Evolutionary conservation across 495 filamentous ascomycete species (phyloP).

Genomic region (Daldinia concentrica): DNA sequence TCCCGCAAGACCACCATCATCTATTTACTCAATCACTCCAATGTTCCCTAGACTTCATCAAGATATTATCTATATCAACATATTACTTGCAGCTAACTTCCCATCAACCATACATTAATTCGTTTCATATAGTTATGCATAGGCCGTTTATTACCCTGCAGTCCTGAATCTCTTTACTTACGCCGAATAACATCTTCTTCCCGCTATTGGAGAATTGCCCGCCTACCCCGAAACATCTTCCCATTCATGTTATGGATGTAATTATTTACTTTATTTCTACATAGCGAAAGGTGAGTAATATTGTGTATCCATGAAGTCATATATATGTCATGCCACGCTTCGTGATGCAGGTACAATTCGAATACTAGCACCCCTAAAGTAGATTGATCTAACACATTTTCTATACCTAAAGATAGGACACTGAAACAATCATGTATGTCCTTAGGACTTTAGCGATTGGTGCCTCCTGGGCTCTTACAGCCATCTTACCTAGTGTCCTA

Average conservation of each 20-base stretch:
- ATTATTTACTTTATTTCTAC: background rate
- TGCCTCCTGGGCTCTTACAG: conserved; percentile 7
- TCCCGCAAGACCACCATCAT: conserved; percentile 18
- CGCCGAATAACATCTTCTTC: conserved; percentile 4
- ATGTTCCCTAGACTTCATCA: conserved; percentile 11
- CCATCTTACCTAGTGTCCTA: conserved; percentile 7
- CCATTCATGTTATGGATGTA: background rate
- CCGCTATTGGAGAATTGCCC: conserved; percentile 4
- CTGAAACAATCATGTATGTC: conserved; percentile 7
- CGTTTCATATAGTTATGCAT: background rate
- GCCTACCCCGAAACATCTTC: background rate
- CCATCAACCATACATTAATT: conserved; percentile 32
- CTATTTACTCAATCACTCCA: conserved; percentile 10
- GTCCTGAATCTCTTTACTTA: background rate
- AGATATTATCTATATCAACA: background rate
- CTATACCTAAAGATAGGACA: background rate
- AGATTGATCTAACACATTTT: background rate
- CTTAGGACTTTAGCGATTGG: conserved; percentile 2
- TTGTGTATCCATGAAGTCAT: conserved; percentile 28
- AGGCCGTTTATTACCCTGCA: conserved; percentile 3
- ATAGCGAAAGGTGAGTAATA: conserved; percentile 7
- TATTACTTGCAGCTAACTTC: conserved; percentile 21
- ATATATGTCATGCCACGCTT: conserved; percentile 35
- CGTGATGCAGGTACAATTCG: conserved; percentile 21
- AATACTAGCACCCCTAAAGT: conserved; percentile 4